phyloP scores from a whole-genome alignment of 108 stramenopile species.

The Bacterosira constricta region DNA sequence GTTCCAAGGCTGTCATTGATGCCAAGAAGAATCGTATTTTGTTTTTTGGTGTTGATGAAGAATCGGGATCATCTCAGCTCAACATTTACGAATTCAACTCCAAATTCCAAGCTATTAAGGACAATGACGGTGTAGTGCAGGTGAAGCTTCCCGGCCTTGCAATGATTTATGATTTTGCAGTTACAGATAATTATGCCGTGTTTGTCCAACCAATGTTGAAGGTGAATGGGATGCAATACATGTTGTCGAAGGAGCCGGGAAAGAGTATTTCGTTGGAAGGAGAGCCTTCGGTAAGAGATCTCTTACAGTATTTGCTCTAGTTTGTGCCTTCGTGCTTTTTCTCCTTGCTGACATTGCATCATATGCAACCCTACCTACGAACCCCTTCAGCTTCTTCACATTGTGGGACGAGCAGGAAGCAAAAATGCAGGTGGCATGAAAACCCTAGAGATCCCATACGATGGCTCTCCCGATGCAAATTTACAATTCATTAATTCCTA shows the following conservation, averaged over 20 bases:
- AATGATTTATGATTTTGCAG: slow-evolving; percentile 75
- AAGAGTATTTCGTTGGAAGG: slow-evolving; percentile 50
- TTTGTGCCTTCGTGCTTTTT: neutral
- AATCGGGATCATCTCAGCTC: slow-evolving; percentile 56
- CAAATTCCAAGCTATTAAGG: slow-evolving; percentile 67
- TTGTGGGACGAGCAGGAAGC: slow-evolving; percentile 63
- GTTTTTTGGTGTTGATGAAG: slow-evolving; percentile 70
- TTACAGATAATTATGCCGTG: slow-evolving; percentile 78
- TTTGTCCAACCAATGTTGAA: slow-evolving; percentile 69
- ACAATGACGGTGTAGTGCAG: slow-evolving; percentile 56
- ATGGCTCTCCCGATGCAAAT: slow-evolving; percentile 70
- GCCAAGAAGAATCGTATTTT: slow-evolving; percentile 65
- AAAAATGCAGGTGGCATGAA: slow-evolving; percentile 34
- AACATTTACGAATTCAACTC: slow-evolving; percentile 80
- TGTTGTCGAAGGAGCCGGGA: slow-evolving; percentile 79
- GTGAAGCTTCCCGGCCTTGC: slow-evolving; percentile 69
- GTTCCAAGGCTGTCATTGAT: slow-evolving; percentile 64
- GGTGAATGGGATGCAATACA: slow-evolving; percentile 75
- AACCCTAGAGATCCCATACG: slow-evolving; percentile 68
- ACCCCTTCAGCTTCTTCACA: slow-evolving; percentile 56
- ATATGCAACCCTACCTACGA: no score
- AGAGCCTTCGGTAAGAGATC: slow-evolving; percentile 42
- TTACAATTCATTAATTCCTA: slow-evolving; percentile 80
- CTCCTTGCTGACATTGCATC: no score
- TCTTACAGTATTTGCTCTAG: neutral